Conservation (phyloP, 768 basidiomycete genomes). For the Termitomyces sp. region DNA sequence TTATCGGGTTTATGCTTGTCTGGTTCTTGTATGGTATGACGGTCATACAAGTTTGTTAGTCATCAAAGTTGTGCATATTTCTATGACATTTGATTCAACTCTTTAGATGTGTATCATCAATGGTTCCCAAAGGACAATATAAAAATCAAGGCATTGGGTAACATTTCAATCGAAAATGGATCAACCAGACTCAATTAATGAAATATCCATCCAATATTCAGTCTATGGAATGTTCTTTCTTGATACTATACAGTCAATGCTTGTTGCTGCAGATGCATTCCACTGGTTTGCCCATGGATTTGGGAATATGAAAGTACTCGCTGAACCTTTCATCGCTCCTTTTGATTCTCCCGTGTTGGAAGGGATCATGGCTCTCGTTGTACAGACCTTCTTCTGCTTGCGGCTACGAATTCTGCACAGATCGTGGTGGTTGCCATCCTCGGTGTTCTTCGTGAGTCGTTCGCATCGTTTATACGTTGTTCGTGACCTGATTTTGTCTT, state of each 20-base stretch:
- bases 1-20: no score
- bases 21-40: no score
- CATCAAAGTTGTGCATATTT: neutral
- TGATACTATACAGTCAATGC: neutral
- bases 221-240: neutral
- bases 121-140: neutral
- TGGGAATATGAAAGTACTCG: neutral
- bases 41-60: neutral
- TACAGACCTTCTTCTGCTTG: neutral
- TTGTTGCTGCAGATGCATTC: neutral
- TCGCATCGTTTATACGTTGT: no score
- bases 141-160: neutral
- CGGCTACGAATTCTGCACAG: neutral
- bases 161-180: neutral
- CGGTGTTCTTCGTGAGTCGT: neutral
- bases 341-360: neutral
- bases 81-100: neutral
- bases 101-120: neutral
- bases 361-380: neutral
- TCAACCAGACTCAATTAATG: no score
- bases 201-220: neutral
- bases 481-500: neutral
- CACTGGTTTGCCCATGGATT: neutral
- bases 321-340: neutral
- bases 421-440: neutral